These are phyloP conservation scores for Russula sp. DNA, from an alignment of 768 basidiomycete genomes.

Conservation along the genomic window DNA sequence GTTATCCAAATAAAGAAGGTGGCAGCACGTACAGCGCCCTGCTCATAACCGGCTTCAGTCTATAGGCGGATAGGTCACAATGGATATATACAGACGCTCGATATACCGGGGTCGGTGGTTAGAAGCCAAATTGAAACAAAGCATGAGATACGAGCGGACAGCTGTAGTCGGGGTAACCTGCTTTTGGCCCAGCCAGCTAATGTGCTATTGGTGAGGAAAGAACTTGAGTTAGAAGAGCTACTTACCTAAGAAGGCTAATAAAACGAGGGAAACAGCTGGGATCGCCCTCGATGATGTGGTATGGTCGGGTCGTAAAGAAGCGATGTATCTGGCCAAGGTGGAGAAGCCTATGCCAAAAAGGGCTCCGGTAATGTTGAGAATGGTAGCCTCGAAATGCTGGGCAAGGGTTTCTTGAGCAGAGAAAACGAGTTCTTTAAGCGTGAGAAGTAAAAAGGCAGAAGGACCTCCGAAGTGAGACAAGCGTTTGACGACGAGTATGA, in stretches of 20 bases:
- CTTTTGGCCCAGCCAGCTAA: slow-evolving; percentile 41
- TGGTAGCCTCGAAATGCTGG: slow-evolving; percentile 41
- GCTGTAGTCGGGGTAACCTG: slow-evolving; percentile 39
- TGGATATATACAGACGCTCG: slow-evolving; percentile 28
- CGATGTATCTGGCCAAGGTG: slow-evolving; percentile 33
- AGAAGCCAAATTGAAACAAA: slow-evolving; percentile 45
- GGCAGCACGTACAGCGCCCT: slow-evolving; percentile 27
- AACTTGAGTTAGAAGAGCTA: not conserved
- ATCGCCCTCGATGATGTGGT: slow-evolving; percentile 32
- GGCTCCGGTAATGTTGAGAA: slow-evolving; percentile 41
- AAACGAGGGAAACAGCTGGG: slow-evolving; percentile 38
- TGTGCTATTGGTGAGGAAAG: not conserved
- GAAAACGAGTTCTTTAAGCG: slow-evolving; percentile 44
- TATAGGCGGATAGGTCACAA: not conserved
- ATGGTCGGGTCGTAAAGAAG: slow-evolving; percentile 28
- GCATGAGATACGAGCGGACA: slow-evolving; percentile 41
- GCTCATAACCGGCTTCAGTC: slow-evolving; percentile 18
- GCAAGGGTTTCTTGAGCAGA: slow-evolving; percentile 42
- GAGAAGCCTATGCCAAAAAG: slow-evolving; percentile 36
- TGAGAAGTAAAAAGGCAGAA: slow-evolving; percentile 34
- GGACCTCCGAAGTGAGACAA: slow-evolving; percentile 37
- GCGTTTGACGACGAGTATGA: slow-evolving; percentile 36
- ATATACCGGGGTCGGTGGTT: slow-evolving; percentile 33
- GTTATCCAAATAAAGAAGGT: slow-evolving; percentile 39
- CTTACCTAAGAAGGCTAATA: slow-evolving; percentile 37